Evolutionary conservation across 192 early-diverging fungal species (phyloP).

Genomic region (Mortierella hygrophila): DNA sequence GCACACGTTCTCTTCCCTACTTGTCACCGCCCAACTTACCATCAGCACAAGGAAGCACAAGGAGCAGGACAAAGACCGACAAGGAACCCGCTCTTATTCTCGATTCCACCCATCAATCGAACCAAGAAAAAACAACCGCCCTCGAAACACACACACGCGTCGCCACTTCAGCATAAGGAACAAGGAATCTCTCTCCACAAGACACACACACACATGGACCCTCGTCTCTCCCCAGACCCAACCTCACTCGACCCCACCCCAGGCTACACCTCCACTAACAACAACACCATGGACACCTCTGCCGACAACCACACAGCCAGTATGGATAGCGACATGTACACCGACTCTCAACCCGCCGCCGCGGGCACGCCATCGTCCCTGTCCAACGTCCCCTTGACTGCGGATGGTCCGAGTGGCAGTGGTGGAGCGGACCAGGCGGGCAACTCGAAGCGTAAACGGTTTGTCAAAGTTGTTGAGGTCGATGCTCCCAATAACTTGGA

Average conservation of each 20-base stretch:
- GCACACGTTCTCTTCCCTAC: not conserved
- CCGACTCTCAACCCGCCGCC: slow-evolving; percentile 3
- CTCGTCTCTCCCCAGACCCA: slow-evolving; percentile 46
- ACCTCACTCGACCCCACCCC: slow-evolving; percentile 26
- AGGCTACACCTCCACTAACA: slow-evolving; percentile 2
- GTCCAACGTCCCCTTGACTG: slow-evolving; percentile 46
- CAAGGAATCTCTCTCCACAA: not conserved
- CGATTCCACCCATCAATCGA: slow-evolving; percentile 8
- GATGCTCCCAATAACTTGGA: slow-evolving; percentile 69
- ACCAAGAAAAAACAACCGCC: not conserved
- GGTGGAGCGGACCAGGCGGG: slow-evolving; percentile 22
- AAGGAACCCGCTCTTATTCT: slow-evolving; percentile 17
- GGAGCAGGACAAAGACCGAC: not conserved
- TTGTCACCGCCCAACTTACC: not conserved
- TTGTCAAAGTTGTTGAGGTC: slow-evolving; percentile 56
- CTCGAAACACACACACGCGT: not conserved
- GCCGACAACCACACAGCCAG: slow-evolving; percentile 5
- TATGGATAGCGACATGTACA: slow-evolving; percentile 42
- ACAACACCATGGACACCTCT: slow-evolving; percentile 34
- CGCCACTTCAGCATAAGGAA: slow-evolving; percentile 29
- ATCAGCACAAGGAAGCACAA: not conserved
- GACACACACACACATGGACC: slow-evolving; percentile 25
- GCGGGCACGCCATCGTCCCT: slow-evolving; percentile 44
- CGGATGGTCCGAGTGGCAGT: slow-evolving; percentile 17
- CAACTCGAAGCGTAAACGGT: slow-evolving; percentile 60